phyloP scores from a whole-genome alignment of 169 alveolate genomes.

The Cryptosporidium sp. region DNA sequence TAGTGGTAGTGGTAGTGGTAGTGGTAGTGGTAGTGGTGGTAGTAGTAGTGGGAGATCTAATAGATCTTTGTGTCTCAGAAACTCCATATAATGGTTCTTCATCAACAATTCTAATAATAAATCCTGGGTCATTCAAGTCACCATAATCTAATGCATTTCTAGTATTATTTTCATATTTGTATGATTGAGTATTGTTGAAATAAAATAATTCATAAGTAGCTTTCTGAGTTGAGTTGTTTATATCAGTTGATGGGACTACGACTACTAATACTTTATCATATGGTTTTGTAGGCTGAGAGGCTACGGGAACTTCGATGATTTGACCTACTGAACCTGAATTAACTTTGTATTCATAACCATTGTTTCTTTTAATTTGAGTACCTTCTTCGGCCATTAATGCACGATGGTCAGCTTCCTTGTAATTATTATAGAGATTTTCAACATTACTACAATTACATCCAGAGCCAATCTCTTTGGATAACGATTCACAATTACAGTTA shows the following conservation, averaged over 20 bases:
- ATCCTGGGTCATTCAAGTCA: neutral
- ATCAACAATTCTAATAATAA: neutral
- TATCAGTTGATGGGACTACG: neutral
- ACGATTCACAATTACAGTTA: conserved; percentile 31
- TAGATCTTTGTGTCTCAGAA: neutral
- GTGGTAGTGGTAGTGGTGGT: conserved; percentile 49
- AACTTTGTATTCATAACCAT: neutral
- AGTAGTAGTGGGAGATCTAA: conserved; percentile 34
- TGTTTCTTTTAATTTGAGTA: neutral
- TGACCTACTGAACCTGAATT: neutral
- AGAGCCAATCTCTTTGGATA: conserved; percentile 8
- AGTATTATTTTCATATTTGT: neutral
- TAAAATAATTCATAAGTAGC: neutral
- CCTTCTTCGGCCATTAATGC: neutral
- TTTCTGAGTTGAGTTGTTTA: neutral
- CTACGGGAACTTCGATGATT: neutral
- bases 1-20: conserved; percentile 12
- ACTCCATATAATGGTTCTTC: neutral
- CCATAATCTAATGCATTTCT: neutral
- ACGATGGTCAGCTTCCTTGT: neutral
- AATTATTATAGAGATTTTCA: neutral
- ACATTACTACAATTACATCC: conserved; percentile 26
- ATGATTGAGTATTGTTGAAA: neutral
- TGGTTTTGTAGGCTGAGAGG: neutral
- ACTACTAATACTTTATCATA: neutral